Conservation (phyloP, 495 filamentous ascomycete species). For the Lasiosphaeria ovina region DNA sequence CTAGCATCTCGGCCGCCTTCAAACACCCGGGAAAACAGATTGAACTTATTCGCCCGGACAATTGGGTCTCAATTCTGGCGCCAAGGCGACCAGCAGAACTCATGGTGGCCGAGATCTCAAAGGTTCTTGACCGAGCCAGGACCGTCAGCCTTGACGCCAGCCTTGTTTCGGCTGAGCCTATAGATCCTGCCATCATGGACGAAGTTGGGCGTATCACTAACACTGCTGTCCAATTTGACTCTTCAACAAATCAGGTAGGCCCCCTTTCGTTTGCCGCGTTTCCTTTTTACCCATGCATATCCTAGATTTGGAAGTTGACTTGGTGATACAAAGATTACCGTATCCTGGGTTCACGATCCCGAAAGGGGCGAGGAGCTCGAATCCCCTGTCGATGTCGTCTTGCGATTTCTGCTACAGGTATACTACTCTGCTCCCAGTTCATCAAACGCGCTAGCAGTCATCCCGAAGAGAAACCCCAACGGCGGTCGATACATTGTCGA, state of each 20-base stretch:
- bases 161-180: conserved; percentile 20
- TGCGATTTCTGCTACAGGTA: conserved; percentile 44
- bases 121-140: conserved; percentile 26
- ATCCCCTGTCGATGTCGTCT: conserved; percentile 36
- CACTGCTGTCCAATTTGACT: conserved; percentile 30
- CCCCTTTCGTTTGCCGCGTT: conserved; percentile 11
- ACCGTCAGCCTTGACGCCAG: conserved; percentile 16
- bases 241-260: conserved; percentile 25
- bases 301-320: conserved; percentile 1
- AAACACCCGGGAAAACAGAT: conserved; percentile 36
- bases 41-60: conserved; percentile 24
- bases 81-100: conserved; percentile 30
- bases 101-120: conserved; percentile 40
- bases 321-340: conserved; percentile 17
- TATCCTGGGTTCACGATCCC: conserved; percentile 41
- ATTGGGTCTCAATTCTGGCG: conserved; percentile 35
- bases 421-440: conserved; percentile 25
- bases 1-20: conserved; percentile 24
- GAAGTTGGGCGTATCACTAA: conserved; percentile 46
- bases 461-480: background rate
- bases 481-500: conserved; percentile 30
- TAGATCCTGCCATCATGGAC: conserved; percentile 30
- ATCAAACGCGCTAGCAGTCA: conserved; percentile 17
- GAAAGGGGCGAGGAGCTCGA: conserved; percentile 25
- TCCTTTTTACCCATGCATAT: background rate